phyloP scores from a whole-genome alignment of 1,139 yeast genomes.

The Saccharomyces hybrid region DNA sequence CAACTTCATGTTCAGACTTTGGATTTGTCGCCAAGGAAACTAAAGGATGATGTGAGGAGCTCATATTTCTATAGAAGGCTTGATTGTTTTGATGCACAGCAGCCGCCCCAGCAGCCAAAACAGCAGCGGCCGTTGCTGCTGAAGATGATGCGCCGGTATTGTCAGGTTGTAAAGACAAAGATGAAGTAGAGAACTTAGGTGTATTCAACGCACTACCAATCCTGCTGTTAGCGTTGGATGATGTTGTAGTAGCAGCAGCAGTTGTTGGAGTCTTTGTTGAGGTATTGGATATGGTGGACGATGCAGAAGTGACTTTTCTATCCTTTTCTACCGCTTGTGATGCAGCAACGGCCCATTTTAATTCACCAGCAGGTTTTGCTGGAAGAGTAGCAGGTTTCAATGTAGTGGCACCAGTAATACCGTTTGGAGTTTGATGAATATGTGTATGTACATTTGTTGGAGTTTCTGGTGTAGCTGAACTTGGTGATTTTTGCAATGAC shows the following conservation, averaged over 20 bases:
- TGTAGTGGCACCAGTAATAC: conserved; percentile 35
- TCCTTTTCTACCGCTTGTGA: conserved; percentile 36
- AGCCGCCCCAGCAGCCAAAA: conserved; percentile 25
- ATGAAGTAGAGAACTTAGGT: conserved; percentile 14
- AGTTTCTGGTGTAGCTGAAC: conserved; percentile 4
- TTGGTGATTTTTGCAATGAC: conserved; percentile 2
- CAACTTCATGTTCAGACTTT: background rate
- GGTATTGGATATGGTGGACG: conserved; percentile 12
- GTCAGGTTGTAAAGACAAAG: conserved; percentile 6
- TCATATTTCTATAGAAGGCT: conserved; percentile 12
- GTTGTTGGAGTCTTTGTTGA: conserved; percentile 9
- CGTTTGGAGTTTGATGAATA: conserved; percentile 27
- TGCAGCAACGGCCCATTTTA: conserved; percentile 69
- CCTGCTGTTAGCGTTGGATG: conserved; percentile 11
- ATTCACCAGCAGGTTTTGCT: conserved; percentile 51
- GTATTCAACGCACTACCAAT: conserved; percentile 11
- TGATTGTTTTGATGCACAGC: conserved; percentile 21
- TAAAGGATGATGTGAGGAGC: background rate
- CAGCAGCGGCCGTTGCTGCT: conserved; percentile 17
- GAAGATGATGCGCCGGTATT: conserved; percentile 6
- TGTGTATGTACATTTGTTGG: conserved; percentile 24
- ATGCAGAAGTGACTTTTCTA: conserved; percentile 10
- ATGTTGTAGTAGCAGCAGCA: conserved; percentile 11
- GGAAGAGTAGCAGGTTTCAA: conserved; percentile 66
- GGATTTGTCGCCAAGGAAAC: background rate